phyloP scores from a whole-genome alignment of 1,284 basidiomycete species.

The Schizophyllum amplum region DNA sequence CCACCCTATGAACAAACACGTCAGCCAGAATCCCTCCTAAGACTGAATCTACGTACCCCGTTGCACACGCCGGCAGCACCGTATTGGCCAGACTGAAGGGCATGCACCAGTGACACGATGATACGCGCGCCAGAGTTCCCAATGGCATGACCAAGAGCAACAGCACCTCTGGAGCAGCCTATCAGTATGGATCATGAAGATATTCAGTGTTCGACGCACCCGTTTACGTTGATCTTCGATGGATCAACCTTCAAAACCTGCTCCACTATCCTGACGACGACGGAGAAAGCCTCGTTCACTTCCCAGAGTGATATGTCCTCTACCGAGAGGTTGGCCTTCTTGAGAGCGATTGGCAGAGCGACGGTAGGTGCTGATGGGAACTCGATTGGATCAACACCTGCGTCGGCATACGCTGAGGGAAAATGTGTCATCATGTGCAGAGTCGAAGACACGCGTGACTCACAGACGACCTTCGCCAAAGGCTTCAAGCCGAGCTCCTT shows the following conservation, averaged over 20 bases:
- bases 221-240: conserved; percentile 88
- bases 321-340: conserved; percentile 78
- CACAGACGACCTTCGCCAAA: conserved; percentile 85
- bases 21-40: conserved; percentile 11
- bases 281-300: conserved; percentile 98
- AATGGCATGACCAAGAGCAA: conserved; percentile 91
- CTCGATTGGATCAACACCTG: conserved; percentile 93
- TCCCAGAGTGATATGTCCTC: conserved; percentile 92
- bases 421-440: conserved; percentile 12
- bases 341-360: conserved; percentile 84
- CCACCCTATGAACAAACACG: conserved; percentile 60
- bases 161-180: conserved; percentile 63
- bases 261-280: conserved; percentile 88
- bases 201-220: conserved; percentile 39
- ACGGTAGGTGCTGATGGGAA: conserved; percentile 94
- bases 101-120: conserved; percentile 89
- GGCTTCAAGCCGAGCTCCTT: conserved; percentile 86
- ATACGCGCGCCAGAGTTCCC: conserved; percentile 95
- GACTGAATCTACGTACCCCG: conserved; percentile 53
- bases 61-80: conserved; percentile 98
- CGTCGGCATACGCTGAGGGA: conserved; percentile 85
- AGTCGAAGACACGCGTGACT: conserved; percentile 22
- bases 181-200: conserved; percentile 6
- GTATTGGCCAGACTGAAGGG: conserved; percentile 91
- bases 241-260: conserved; percentile 81